Percentiles rank a stretch among this genome's conserved stretches.
phyloP scores from a whole-genome alignment of 1,284 basidiomycete genomes.

The Cutaneotrichosporon daszewskae region DNA sequence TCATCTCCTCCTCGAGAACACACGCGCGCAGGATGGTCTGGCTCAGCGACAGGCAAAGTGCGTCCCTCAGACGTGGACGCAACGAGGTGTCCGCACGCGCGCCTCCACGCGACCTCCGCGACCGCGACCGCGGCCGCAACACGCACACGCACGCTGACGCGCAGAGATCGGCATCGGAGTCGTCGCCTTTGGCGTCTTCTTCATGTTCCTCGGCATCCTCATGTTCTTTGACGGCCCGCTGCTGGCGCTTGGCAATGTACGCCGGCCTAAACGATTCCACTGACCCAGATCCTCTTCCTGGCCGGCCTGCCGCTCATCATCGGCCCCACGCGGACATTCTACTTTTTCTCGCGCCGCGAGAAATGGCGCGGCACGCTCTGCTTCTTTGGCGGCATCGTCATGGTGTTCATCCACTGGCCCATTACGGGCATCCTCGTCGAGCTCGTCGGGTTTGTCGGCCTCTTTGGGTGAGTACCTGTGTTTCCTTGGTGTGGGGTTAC shows the following conservation, averaged over 20 bases:
- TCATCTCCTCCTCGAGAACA: too few relatives aligned
- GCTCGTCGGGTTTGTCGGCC: conserved; percentile 90
- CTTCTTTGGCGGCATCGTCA: conserved; percentile 75
- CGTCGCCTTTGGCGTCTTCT: conserved; percentile 92
- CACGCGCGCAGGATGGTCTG: conserved; percentile 53
- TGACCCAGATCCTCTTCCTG: conserved; percentile 75
- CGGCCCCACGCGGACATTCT: conserved; percentile 91
- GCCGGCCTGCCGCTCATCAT: conserved; percentile 89
- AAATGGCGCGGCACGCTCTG: conserved; percentile 91
- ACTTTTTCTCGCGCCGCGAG: conserved; percentile 94
- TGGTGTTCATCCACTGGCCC: conserved; percentile 77
- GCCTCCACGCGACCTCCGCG: neutral
- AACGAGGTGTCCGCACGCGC: too few relatives aligned
- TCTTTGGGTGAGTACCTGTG: conserved; percentile 97
- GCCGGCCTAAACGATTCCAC: conserved; percentile 24
- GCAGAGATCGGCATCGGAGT: conserved; percentile 92
- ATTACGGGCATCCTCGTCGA: conserved; percentile 90
- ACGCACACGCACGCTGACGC: conserved; percentile 1
- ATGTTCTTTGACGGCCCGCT: conserved; percentile 97
- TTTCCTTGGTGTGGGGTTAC: too few relatives aligned
- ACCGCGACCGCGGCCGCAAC: too few relatives aligned
- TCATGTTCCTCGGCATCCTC: conserved; percentile 93
- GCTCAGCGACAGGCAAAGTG: conserved; percentile 65
- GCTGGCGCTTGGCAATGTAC: conserved; percentile 89
- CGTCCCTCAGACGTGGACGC: conserved; percentile 28